A percentile compares a stretch with the other conserved stretches of the same genome.
Conservation (phyloP, 345 rosid species). For the Kernera saxatilis region DNA sequence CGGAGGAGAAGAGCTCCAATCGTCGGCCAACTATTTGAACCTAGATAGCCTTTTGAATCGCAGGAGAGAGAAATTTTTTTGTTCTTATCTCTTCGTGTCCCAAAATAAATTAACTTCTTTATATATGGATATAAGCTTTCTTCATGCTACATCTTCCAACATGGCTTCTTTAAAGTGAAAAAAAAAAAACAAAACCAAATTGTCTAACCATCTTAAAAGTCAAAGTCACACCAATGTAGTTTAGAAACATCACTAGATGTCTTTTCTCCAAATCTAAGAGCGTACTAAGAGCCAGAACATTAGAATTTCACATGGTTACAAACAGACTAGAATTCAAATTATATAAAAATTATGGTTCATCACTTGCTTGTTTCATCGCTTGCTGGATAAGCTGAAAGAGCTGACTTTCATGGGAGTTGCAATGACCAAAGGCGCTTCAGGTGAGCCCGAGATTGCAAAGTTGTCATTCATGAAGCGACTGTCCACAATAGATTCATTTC, state of each 20-base stretch:
- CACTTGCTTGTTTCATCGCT: conserved; percentile 40
- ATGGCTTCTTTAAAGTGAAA: not conserved
- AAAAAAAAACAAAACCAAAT: not conserved
- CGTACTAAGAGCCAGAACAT: conserved; percentile 10
- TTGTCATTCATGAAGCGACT: conserved; percentile 99
- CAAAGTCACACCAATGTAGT: conserved; percentile 1
- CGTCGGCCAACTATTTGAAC: too few species aligned
- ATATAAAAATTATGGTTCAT: not conserved
- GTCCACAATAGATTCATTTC: conserved; percentile 87
- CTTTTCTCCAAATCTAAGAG: conserved; percentile 5
- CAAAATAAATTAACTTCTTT: too few species aligned
- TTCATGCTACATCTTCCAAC: not conserved
- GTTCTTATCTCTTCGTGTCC: too few species aligned
- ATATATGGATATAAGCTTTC: too few species aligned
- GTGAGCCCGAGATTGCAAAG: conserved; percentile 83
- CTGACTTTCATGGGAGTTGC: conserved; percentile 96
- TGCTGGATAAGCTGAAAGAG: conserved; percentile 93
- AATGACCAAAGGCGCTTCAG: conserved; percentile 96
- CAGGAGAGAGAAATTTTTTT: too few species aligned
- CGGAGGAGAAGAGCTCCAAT: too few species aligned
- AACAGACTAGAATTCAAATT: conserved; percentile 5
- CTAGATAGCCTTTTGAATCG: too few species aligned
- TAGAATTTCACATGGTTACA: conserved; percentile 12
- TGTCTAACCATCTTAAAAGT: not conserved
- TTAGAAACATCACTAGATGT: conserved; percentile 5